phyloP scores from a whole-genome alignment of 2,329 filamentous ascomycete species.

The Acrocalymma vagum region DNA sequence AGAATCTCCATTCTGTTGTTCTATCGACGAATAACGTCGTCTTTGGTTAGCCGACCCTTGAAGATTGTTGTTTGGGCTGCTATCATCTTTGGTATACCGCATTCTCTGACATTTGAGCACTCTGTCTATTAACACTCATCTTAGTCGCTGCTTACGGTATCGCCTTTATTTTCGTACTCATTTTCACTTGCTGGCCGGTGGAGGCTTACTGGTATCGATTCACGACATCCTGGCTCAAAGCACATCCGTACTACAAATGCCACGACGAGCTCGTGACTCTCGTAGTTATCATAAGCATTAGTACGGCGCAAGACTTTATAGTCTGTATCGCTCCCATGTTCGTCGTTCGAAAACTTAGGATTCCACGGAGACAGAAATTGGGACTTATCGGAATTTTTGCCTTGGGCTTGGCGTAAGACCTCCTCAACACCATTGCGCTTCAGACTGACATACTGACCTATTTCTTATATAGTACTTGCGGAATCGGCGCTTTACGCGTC shows the following conservation, averaged over 20 bases:
- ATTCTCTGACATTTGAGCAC: background rate
- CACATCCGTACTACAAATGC: slow-evolving; percentile 22
- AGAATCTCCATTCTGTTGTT: slow-evolving; percentile 26
- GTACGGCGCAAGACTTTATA: slow-evolving; percentile 20
- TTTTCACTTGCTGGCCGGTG: slow-evolving; percentile 21
- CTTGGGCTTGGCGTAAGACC: slow-evolving; percentile 14
- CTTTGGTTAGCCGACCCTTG: slow-evolving; percentile 9
- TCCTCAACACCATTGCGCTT: too few relatives aligned
- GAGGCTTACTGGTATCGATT: slow-evolving; percentile 27
- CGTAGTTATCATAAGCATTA: slow-evolving; percentile 16
- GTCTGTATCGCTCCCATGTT: slow-evolving; percentile 23
- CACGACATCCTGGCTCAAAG: slow-evolving; percentile 13
- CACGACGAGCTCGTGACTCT: slow-evolving; percentile 17
- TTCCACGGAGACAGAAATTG: slow-evolving; percentile 21
- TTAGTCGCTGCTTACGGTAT: slow-evolving; percentile 18
- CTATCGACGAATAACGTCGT: slow-evolving; percentile 23
- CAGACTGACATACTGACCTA: too few relatives aligned
- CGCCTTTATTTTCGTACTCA: slow-evolving; percentile 11
- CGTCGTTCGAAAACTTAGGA: slow-evolving; percentile 18
- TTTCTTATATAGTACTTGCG: slow-evolving; percentile 12
- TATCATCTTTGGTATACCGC: slow-evolving; percentile 12
- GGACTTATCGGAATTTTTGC: slow-evolving; percentile 16
- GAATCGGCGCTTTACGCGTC: slow-evolving; percentile 12
- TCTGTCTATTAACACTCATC: slow-evolving; percentile 1
- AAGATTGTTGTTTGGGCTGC: slow-evolving; percentile 13